Evolutionary conservation across 2,329 filamentous ascomycete species (phyloP), one percentile per base, ranked within the genome.

Genomic region (Cyclaneusma minus): DNA sequence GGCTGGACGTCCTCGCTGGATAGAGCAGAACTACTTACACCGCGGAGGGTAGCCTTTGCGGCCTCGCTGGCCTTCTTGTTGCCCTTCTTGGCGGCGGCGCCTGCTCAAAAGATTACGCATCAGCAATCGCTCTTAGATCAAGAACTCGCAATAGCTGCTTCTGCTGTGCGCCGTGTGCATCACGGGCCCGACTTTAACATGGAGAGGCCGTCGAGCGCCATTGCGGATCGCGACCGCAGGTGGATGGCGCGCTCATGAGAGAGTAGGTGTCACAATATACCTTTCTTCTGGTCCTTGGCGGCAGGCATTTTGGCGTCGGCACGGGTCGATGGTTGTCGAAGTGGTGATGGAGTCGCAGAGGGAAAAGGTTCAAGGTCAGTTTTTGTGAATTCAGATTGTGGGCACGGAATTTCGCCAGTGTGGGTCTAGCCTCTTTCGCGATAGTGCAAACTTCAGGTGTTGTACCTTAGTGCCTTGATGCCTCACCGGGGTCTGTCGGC

Each of bases 41-140:
- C 87, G 66, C 83, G 83, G 50, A 95, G 77, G 53, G 84, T 80
- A 58, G 89, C 81, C 73, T 98, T 95, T 50, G 89, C 81, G 57
- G 89, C 89, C 55, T 77, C 75, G 51, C 75, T 78, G 63, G 89
- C 89, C 73, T 92, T 76, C 71, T 89, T 89, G 58, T 63, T 53
- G 51, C 66, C 66, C 60, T 70, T 72, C 44, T 62, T 51, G 47
- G 57, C 59, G 37, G 50, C 54, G 50, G 58, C 55, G 45, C 54
- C 59, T 58, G 62, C 68, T 74, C 51, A 58, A 44, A 45, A 51
- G 44, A 56, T 59, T 48, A 58, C 50, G 61, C 65, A 75, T 75
- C 68, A 76, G 69, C 70, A 76, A 71, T 73, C 69, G 70, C 70
- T 60, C 69, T 71, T 60, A 43, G n/a, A n/a, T n/a, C n/a, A 51